Conservation (phyloP, 73 alveolate genomes). For the Breviolum minutum region DNA sequence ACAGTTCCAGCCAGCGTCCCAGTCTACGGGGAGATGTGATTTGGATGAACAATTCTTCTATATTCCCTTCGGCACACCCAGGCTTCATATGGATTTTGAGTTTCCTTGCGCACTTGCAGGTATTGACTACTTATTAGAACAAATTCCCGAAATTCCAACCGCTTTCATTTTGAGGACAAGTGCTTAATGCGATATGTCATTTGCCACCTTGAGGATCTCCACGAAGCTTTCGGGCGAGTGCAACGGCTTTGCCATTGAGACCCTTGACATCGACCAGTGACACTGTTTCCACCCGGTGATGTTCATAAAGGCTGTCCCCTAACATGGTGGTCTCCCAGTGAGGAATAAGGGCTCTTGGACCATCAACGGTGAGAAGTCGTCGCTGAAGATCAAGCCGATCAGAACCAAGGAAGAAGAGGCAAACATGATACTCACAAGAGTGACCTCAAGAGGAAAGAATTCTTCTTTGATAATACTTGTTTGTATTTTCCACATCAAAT, state of each 20-base stretch:
- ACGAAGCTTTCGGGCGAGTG: constrained; percentile 84
- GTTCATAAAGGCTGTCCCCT: background rate
- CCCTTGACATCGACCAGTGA: background rate
- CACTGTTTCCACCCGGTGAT: background rate
- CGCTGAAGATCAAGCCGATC: constrained; percentile 66
- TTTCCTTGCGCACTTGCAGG: too few relatives aligned
- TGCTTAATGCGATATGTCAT: background rate
- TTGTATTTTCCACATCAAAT: background rate
- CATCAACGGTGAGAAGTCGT: constrained; percentile 50
- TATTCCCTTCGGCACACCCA: too few relatives aligned
- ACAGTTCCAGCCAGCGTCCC: constrained; percentile 49
- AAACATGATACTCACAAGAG: background rate
- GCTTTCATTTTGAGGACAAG: background rate
- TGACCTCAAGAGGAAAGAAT: background rate
- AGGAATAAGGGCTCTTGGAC: constrained; percentile 87
- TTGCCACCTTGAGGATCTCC: constrained; percentile 26
- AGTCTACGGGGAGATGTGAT: background rate
- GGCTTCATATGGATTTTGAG: too few relatives aligned
- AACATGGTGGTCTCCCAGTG: too few relatives aligned
- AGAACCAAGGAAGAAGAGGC: constrained; percentile 28
- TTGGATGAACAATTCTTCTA: background rate
- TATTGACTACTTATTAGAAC: too few relatives aligned
- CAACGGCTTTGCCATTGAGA: constrained; percentile 74
- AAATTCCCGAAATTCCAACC: background rate
- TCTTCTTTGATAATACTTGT: background rate